These are phyloP conservation scores for Rhodotorula taiwanensis DNA, from an alignment of 768 basidiomycete species.

Conservation along the genomic window DNA sequence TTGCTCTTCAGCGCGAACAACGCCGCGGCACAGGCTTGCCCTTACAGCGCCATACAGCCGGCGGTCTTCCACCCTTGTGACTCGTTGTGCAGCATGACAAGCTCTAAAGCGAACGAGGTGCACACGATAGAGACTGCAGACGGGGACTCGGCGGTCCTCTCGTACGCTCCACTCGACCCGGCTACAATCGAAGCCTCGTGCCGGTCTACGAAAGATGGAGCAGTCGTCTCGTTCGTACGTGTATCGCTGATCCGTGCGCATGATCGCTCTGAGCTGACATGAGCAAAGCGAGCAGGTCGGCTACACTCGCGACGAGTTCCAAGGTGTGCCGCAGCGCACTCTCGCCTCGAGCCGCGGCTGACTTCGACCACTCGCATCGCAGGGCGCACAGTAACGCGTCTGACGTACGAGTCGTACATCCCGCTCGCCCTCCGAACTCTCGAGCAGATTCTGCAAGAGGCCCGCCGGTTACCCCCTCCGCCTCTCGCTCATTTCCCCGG, in stretches of 20 bases:
- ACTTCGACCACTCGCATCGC: background rate
- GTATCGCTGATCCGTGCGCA: no score
- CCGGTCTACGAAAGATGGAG: constrained; percentile 60
- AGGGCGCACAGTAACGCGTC: constrained; percentile 38
- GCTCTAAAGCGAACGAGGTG: no score
- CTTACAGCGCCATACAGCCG: no score
- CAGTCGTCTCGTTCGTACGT: constrained; percentile 59
- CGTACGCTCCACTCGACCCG: constrained; percentile 57
- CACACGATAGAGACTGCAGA: constrained; percentile 43
- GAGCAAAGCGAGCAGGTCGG: constrained; percentile 49
- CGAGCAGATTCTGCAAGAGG: constrained; percentile 31
- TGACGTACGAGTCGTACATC: constrained; percentile 41
- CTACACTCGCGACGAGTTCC: constrained; percentile 76
- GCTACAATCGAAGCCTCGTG: constrained; percentile 59
- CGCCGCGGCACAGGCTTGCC: no score
- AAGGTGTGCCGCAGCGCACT: constrained; percentile 51
- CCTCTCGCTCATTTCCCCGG: constrained; percentile 7
- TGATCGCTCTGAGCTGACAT: background rate
- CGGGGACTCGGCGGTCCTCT: constrained; percentile 55
- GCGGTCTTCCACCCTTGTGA: no score
- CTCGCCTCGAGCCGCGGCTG: background rate
- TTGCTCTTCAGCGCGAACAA: no score
- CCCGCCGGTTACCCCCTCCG: constrained; percentile 22
- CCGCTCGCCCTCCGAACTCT: constrained; percentile 40
- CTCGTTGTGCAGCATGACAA: no score